A percentile compares a stretch with the other conserved stretches of the same genome.
These are phyloP conservation scores for Hymenoscyphus infarciens DNA, from an alignment of 2,329 filamentous ascomycete species.

Conservation along the genomic window DNA sequence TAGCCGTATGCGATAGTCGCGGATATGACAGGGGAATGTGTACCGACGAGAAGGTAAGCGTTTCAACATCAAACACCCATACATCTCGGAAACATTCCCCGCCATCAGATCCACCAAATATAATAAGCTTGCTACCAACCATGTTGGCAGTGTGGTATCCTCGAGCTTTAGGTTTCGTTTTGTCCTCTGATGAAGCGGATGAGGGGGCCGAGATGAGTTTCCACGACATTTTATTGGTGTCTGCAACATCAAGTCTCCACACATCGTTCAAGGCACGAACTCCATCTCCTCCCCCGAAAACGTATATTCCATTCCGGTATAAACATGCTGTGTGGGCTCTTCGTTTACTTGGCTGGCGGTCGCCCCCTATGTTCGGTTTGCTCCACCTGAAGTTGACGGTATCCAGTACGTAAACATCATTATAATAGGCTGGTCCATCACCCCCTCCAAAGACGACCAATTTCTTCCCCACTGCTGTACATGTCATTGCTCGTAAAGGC, in stretches of 20 bases:
- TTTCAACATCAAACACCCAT: conserved; percentile 69
- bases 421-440: conserved; percentile 68
- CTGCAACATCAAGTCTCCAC: conserved; percentile 67
- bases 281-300: conserved; percentile 70
- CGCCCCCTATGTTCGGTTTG: conserved; percentile 55
- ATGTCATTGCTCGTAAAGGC: conserved; percentile 67
- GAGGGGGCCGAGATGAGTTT: conserved; percentile 51
- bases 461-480: conserved; percentile 67
- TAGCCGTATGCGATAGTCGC: conserved; percentile 64
- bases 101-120: conserved; percentile 67
- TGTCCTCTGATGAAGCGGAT: conserved; percentile 42
- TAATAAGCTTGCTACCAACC: conserved; percentile 68
- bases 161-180: conserved; percentile 56
- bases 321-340: conserved; percentile 68
- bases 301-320: conserved; percentile 67
- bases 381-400: conserved; percentile 67
- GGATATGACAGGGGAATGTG: conserved; percentile 58
- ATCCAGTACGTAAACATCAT: conserved; percentile 69
- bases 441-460: conserved; percentile 67
- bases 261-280: conserved; percentile 69
- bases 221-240: conserved; percentile 66
- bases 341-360: conserved; percentile 56
- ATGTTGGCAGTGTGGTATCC: conserved; percentile 73
- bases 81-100: conserved; percentile 71
- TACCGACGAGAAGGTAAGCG: conserved; percentile 56